phyloP scores from a whole-genome alignment of 768 basidiomycete species.

The Gloeopeniophorella convolvens region DNA sequence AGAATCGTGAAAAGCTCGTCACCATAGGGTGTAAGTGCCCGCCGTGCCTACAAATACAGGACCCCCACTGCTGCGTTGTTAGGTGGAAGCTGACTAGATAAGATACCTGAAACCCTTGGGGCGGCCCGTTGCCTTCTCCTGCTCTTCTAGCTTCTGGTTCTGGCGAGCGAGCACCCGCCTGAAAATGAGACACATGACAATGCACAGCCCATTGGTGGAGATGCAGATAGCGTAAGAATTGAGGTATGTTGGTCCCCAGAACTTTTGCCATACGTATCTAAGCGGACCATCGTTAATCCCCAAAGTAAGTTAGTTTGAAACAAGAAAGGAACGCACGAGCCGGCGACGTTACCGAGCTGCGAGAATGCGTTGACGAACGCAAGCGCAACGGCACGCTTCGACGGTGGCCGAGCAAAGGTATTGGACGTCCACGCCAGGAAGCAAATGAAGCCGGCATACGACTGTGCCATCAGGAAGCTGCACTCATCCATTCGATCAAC shows the following conservation, averaged over 20 bases:
- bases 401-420: constrained; percentile 67
- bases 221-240: constrained; percentile 73
- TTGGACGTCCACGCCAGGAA: constrained; percentile 51
- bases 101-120: constrained; percentile 41
- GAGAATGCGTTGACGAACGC: constrained; percentile 79
- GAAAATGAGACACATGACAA: constrained; percentile 34
- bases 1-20: too few species aligned
- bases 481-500: neutral
- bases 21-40: too few species aligned
- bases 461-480: constrained; percentile 74
- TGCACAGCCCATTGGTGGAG: constrained; percentile 39
- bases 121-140: constrained; percentile 36
- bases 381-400: constrained; percentile 85
- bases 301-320: neutral
- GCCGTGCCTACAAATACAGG: too few species aligned
- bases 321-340: constrained; percentile 50
- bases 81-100: too few species aligned
- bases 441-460: constrained; percentile 65
- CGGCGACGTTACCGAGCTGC: constrained; percentile 77
- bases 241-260: constrained; percentile 66
- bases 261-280: constrained; percentile 60
- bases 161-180: constrained; percentile 27
- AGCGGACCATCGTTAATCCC: neutral
- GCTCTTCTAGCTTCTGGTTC: constrained; percentile 30
- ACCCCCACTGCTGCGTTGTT: too few species aligned